These are phyloP conservation scores for Rutidosis leptorrhynchoides DNA, from an alignment of 129 eudicot genomes.

Conservation along the genomic window DNA sequence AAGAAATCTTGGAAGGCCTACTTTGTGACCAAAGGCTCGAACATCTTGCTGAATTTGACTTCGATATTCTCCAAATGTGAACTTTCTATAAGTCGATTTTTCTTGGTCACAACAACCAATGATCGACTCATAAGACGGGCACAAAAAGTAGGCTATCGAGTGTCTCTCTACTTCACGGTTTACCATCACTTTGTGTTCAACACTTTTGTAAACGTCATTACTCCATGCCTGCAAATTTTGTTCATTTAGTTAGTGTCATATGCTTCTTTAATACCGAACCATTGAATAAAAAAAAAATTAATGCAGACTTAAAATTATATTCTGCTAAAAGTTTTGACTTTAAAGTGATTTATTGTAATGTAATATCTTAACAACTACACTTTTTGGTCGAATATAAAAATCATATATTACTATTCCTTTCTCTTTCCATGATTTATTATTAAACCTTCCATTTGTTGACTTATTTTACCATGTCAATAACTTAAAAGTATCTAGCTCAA, in stretches of 20 bases:
- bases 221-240: conserved; percentile 58
- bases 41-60: conserved; percentile 54
- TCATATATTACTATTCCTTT: conserved; percentile 19
- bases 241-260: conserved; percentile 22
- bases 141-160: conserved; percentile 56
- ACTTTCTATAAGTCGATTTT: conserved; percentile 34
- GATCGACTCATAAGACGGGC: conserved; percentile 53
- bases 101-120: conserved; percentile 46
- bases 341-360: conserved; percentile 8
- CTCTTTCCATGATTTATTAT: conserved; percentile 31
- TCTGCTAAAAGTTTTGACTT: not conserved
- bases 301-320: not conserved
- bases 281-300: conserved; percentile 6
- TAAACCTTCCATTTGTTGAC: conserved; percentile 31
- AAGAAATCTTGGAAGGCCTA: conserved; percentile 60
- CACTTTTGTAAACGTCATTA: conserved; percentile 50
- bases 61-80: conserved; percentile 56
- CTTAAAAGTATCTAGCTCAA: conserved; percentile 26
- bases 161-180: conserved; percentile 43
- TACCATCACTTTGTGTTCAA: conserved; percentile 57
- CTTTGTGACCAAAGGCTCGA: conserved; percentile 44
- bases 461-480: conserved; percentile 22
- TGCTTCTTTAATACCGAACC: conserved; percentile 15
- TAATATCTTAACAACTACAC: conserved; percentile 18
- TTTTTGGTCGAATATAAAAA: conserved; percentile 35